Percentiles rank a stretch among this genome's conserved stretches.
These are phyloP conservation scores for Candida argentea DNA, from an alignment of 805 yeast species.

Conservation along the genomic window DNA sequence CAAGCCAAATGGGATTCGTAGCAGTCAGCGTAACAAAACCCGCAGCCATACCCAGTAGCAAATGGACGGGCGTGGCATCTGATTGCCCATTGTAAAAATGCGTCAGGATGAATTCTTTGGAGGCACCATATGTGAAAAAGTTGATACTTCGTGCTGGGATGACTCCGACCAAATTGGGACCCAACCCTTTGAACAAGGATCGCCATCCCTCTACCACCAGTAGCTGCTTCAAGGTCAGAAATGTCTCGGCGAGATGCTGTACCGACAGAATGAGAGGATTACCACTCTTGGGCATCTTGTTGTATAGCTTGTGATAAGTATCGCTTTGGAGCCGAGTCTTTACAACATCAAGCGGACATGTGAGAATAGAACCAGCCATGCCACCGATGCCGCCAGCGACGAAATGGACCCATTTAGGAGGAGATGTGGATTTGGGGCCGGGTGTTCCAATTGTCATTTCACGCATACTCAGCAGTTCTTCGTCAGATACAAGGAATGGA, in stretches of 20 bases:
- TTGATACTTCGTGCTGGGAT: conserved; percentile 97
- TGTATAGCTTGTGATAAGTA: conserved; percentile 54
- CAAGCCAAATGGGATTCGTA: conserved; percentile 96
- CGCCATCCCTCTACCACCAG: conserved; percentile 70
- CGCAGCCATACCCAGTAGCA: conserved; percentile 79
- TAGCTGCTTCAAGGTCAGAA: conserved; percentile 57
- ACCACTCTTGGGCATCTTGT: conserved; percentile 31
- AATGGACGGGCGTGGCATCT: conserved; percentile 82
- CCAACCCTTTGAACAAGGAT: conserved; percentile 88
- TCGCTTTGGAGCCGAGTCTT: conserved; percentile 93
- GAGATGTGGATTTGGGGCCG: neutral
- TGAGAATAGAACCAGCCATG: conserved; percentile 91
- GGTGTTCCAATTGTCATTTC: conserved; percentile 12
- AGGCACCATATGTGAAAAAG: conserved; percentile 93
- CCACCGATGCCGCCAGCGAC: conserved; percentile 95
- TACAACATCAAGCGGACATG: conserved; percentile 94
- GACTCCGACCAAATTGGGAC: conserved; percentile 95
- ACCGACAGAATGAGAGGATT: conserved; percentile 35
- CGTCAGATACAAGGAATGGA: conserved; percentile 63
- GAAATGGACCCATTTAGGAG: conserved; percentile 56
- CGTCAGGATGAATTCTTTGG: conserved; percentile 64
- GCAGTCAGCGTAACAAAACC: conserved; percentile 93
- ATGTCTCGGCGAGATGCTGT: conserved; percentile 77
- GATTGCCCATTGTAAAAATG: conserved; percentile 59
- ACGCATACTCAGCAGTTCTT: conserved; percentile 48